These are phyloP conservation scores for Eutrema yunnanense DNA, from an alignment of 345 rosid genomes.

Conservation along the genomic window DNA sequence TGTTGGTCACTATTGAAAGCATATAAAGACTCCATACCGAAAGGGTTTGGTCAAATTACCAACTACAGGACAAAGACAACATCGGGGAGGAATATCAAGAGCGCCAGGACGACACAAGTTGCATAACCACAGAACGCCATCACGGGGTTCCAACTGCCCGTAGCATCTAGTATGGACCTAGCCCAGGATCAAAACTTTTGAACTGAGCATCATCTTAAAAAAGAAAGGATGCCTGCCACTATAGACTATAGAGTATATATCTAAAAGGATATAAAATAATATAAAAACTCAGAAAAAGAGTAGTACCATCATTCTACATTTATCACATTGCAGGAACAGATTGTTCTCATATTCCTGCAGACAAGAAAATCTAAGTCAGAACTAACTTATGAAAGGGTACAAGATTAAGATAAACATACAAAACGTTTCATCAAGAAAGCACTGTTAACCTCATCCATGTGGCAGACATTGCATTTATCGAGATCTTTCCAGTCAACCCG, in stretches of 20 bases:
- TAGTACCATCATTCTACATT: conserved; percentile 96
- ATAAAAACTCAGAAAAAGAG: conserved; percentile 15
- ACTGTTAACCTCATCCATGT: conserved; percentile 88
- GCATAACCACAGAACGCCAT: conserved; percentile 89
- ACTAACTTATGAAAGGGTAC: not conserved
- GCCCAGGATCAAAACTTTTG: conserved; percentile 6
- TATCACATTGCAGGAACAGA: conserved; percentile 93
- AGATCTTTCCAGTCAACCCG: conserved; percentile 98
- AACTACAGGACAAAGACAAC: conserved; percentile 94
- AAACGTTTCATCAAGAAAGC: not conserved
- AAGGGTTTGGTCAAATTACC: conserved; percentile 37
- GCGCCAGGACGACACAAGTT: conserved; percentile 89
- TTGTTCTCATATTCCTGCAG: conserved; percentile 92
- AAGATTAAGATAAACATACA: conserved; percentile 5
- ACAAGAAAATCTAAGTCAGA: conserved; percentile 22
- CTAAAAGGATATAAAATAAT: not conserved
- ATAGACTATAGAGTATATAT: not conserved
- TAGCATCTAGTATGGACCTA: conserved; percentile 99
- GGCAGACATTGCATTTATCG: conserved; percentile 97
- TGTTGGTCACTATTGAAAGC: conserved; percentile 17
- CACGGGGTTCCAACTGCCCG: conserved; percentile 85
- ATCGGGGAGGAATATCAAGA: conserved; percentile 67
- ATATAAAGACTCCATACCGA: conserved; percentile 10
- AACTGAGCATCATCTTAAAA: conserved; percentile 11
- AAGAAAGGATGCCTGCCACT: conserved; percentile 1